These are phyloP conservation scores for Phyllosticta capitalensis DNA, from an alignment of 2,329 filamentous ascomycete species.

Conservation along the genomic window DNA sequence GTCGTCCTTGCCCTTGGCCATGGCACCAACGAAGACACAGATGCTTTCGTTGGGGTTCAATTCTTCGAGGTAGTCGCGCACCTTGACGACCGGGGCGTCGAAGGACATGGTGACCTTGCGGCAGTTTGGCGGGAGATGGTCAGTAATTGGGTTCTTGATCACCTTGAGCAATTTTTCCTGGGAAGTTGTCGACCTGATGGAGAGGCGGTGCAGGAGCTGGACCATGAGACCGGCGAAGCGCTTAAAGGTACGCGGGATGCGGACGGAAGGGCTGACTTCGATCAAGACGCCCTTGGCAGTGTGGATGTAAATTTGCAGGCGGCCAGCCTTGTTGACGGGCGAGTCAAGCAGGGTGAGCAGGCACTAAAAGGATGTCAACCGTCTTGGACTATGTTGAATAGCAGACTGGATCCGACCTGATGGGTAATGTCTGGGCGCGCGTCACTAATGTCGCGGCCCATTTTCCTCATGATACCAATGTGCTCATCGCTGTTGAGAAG, in stretches of 20 bases:
- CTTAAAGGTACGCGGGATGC: conserved; percentile 97
- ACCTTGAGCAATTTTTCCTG: conserved; percentile 96
- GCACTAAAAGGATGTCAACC: conserved; percentile 52
- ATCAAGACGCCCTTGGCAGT: conserved; percentile 96
- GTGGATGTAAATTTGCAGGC: conserved; percentile 96
- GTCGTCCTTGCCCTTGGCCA: conserved; percentile 93
- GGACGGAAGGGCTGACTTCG: conserved; percentile 94
- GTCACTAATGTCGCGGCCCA: conserved; percentile 97
- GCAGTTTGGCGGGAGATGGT: conserved; percentile 93
- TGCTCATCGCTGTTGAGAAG: conserved; percentile 98
- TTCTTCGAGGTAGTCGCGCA: conserved; percentile 77
- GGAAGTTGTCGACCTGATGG: conserved; percentile 91
- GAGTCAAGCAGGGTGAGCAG: conserved; percentile 94
- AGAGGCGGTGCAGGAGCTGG: conserved; percentile 87
- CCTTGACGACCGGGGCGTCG: conserved; percentile 77
- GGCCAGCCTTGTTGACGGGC: conserved; percentile 96
- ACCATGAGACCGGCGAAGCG: conserved; percentile 98
- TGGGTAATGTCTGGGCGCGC: conserved; percentile 96
- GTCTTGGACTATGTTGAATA: conserved; percentile 14
- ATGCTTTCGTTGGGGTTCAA: conserved; percentile 80
- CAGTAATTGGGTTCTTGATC: conserved; percentile 95
- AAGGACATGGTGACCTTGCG: conserved; percentile 96
- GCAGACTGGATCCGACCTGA: conserved; percentile 55
- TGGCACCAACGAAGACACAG: conserved; percentile 94
- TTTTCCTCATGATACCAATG: conserved; percentile 98